phyloP scores from a whole-genome alignment of 2,329 filamentous ascomycete genomes.

The Apiospora rasikravindrae region DNA sequence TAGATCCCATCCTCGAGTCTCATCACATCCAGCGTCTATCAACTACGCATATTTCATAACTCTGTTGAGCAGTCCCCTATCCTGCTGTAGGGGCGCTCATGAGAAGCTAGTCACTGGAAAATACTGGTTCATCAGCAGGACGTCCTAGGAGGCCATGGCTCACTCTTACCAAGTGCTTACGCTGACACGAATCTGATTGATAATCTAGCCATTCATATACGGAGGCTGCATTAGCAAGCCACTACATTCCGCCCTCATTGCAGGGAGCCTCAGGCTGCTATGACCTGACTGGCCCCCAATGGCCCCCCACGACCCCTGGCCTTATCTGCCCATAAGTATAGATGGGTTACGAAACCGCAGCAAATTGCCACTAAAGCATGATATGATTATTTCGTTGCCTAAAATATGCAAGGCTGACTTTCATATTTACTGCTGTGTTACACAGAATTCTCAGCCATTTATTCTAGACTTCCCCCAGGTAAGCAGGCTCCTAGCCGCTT shows the following conservation, averaged over 20 bases:
- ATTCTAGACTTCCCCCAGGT: neutral
- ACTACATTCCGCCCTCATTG: neutral
- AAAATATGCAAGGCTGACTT: neutral
- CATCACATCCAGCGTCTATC: no score
- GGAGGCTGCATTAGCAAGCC: no score
- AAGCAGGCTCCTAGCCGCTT: neutral
- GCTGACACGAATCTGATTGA: no score
- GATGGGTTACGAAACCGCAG: neutral
- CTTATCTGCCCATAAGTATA: neutral
- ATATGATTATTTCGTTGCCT: neutral
- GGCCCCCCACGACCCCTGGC: no score
- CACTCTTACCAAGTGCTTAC: no score
- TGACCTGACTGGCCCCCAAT: neutral
- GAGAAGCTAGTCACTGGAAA: no score
- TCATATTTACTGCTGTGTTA: neutral
- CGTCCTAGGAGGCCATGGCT: no score
- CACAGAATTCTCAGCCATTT: neutral
- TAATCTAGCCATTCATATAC: no score
- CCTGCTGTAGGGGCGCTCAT: no score
- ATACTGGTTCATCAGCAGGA: no score
- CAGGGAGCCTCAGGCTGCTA: neutral
- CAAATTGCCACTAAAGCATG: neutral
- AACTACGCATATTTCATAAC: no score
- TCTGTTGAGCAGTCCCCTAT: no score
- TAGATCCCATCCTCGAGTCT: neutral